These are phyloP conservation scores for Kwoniella shandongensis DNA, from an alignment of 768 basidiomycete genomes.

Conservation along the genomic window DNA sequence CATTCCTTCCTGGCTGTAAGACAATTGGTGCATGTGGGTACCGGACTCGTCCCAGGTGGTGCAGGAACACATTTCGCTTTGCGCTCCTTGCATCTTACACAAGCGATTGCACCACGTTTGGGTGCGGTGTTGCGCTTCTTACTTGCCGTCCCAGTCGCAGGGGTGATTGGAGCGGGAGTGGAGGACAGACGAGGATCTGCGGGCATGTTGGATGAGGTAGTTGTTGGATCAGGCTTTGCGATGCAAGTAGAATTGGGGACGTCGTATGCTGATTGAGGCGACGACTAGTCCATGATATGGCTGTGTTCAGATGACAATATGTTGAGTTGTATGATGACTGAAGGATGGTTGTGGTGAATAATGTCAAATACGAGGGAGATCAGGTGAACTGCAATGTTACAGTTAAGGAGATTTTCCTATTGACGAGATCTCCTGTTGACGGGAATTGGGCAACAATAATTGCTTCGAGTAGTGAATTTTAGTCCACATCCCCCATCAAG, in stretches of 20 bases:
- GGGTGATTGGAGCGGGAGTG: background rate
- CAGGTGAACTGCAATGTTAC: no score
- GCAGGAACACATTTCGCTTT: conserved; percentile 44
- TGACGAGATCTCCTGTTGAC: no score
- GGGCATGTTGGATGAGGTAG: no score
- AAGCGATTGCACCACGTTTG: conserved; percentile 36
- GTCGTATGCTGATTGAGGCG: background rate
- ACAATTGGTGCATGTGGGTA: conserved; percentile 40
- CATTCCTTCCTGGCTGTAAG: conserved; percentile 30
- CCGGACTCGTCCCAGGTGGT: conserved; percentile 28
- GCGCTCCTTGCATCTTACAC: conserved; percentile 41
- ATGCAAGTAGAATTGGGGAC: background rate
- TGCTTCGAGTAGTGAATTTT: no score
- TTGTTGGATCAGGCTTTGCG: background rate
- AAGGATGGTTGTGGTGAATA: no score
- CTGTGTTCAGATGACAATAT: no score
- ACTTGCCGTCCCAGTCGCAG: conserved; percentile 2
- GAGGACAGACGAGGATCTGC: background rate
- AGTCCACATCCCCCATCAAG: no score
- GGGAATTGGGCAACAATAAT: no score
- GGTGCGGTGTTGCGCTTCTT: conserved; percentile 26
- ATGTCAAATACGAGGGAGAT: no score
- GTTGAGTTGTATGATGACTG: no score
- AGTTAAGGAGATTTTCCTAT: no score
- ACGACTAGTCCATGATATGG: no score